These are phyloP conservation scores for Fraxinus albicans DNA, from an alignment of 305 asterid genomes.

Conservation along the genomic window DNA sequence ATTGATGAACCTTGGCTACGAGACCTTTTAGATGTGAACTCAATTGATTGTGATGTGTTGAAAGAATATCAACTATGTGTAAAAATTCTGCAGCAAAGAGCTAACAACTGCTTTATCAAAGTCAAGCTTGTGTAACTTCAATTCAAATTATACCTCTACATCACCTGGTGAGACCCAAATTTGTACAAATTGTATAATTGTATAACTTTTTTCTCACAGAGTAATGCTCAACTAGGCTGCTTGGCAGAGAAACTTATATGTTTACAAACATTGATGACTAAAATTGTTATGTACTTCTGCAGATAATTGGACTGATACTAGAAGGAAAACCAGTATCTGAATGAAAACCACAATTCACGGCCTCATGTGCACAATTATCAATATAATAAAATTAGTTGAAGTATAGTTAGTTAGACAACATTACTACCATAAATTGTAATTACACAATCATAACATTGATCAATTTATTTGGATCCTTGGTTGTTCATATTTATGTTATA, in stretches of 20 bases:
- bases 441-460: background rate
- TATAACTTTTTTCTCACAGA: background rate
- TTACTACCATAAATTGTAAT: background rate
- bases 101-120: background rate
- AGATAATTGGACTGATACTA: background rate
- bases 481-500: slow-evolving; percentile 1
- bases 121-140: background rate
- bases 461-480: background rate
- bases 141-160: background rate
- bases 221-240: background rate
- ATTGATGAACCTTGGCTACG: background rate
- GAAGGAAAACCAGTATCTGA: slow-evolving; percentile 3
- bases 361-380: background rate
- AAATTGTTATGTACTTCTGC: background rate
- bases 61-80: background rate
- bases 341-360: background rate
- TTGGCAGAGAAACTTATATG: background rate
- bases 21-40: background rate
- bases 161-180: background rate
- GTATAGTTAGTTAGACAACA: background rate
- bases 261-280: background rate
- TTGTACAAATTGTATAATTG: background rate
- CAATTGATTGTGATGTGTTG: background rate
- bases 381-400: no score
- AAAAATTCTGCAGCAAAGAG: background rate